phyloP scores from a whole-genome alignment of 1,284 basidiomycete species.

The Anthracocystis setariae region DNA sequence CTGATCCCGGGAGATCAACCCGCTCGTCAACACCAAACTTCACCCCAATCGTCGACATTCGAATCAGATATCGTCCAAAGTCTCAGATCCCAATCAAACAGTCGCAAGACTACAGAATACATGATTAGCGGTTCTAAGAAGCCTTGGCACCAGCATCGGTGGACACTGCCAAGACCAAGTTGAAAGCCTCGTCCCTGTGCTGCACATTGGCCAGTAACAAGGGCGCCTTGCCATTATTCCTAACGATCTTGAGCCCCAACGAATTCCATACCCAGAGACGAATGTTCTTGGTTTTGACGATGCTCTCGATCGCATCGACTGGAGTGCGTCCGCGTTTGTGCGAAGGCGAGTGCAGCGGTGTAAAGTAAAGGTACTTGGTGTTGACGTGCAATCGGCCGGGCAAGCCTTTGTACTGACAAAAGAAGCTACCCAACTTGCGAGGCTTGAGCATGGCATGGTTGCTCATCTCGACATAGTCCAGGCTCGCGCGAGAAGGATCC shows the following conservation, averaged over 20 bases:
- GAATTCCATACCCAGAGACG: conserved; percentile 61
- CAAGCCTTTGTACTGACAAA: conserved; percentile 65
- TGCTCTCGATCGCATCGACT: conserved; percentile 54
- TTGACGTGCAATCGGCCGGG: conserved; percentile 65
- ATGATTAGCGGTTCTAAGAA: neutral
- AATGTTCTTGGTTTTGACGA: conserved; percentile 64
- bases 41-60: too few species aligned
- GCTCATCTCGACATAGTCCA: conserved; percentile 46
- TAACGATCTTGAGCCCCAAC: conserved; percentile 58
- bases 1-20: too few species aligned
- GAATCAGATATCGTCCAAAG: too few species aligned
- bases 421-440: conserved; percentile 63
- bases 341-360: conserved; percentile 57
- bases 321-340: conserved; percentile 55
- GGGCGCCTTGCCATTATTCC: conserved; percentile 53
- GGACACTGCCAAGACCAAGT: conserved; percentile 60
- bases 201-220: conserved; percentile 60
- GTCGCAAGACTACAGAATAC: too few species aligned
- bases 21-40: too few species aligned
- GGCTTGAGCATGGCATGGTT: conserved; percentile 48
- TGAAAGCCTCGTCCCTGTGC: conserved; percentile 65
- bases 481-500: conserved; percentile 34
- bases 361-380: conserved; percentile 60
- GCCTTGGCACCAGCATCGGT: conserved; percentile 40
- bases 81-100: neutral